phyloP scores from a whole-genome alignment of 2,329 filamentous ascomycete species.

The Colletotrichum lini region DNA sequence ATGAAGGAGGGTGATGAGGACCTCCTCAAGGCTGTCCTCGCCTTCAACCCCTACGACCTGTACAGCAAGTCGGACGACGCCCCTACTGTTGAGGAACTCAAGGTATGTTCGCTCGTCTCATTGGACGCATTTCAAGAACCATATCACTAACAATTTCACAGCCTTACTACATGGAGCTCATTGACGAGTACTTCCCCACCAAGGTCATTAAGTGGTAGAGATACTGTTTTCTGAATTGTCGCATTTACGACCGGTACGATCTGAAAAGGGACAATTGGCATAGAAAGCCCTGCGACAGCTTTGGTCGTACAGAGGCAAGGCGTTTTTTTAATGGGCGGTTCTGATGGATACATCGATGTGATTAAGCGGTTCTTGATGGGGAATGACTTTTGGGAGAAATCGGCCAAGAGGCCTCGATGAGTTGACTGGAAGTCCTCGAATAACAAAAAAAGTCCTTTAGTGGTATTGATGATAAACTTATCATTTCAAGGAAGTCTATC shows the following conservation, averaged over 20 bases:
- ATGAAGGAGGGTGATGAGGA: slow-evolving; percentile 87
- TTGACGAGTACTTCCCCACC: slow-evolving; percentile 60
- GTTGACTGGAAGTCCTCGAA: background rate
- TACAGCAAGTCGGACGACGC: slow-evolving; percentile 93
- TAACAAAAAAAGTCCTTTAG: slow-evolving; percentile 3
- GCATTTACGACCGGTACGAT: slow-evolving; percentile 33
- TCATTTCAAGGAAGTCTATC: slow-evolving; percentile 12
- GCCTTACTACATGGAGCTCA: slow-evolving; percentile 61
- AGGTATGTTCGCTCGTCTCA: slow-evolving; percentile 51
- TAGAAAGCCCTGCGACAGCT: slow-evolving; percentile 7
- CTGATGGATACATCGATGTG: slow-evolving; percentile 24
- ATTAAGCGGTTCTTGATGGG: slow-evolving; percentile 21
- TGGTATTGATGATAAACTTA: slow-evolving; percentile 10
- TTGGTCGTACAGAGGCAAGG: slow-evolving; percentile 20
- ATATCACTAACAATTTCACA: background rate
- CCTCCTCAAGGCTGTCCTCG: slow-evolving; percentile 85
- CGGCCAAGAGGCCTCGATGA: slow-evolving; percentile 13
- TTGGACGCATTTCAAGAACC: background rate
- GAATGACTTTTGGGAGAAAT: slow-evolving; percentile 16
- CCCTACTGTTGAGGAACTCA: slow-evolving; percentile 82
- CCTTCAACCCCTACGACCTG: slow-evolving; percentile 92
- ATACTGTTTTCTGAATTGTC: background rate
- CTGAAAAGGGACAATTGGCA: slow-evolving; percentile 23
- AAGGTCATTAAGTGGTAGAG: slow-evolving; percentile 56
- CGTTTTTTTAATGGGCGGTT: slow-evolving; percentile 19